Evolutionary conservation across 176 grass and related monocot genomes (phyloP), one percentile per base, ranked within the genome.

Genomic region (Elaeis guineensis): DNA sequence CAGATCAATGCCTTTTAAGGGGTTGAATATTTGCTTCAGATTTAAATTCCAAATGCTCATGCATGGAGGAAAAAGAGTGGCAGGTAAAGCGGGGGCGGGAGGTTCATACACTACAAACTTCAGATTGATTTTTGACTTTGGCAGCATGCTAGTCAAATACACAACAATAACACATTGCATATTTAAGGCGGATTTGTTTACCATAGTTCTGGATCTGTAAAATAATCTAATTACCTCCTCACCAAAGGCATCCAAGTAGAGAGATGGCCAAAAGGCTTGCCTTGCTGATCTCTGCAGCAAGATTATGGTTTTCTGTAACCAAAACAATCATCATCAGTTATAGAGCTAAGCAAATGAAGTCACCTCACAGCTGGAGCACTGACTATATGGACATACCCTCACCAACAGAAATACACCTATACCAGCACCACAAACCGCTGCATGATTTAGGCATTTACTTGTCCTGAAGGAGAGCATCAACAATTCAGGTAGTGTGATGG

Each of bases 391-490:
- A 20, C 78, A 57, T 95, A 99, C 94, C 88, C 94, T 80, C 62
- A 99, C 87, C 70, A 99, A 78, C 73, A 99, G 79, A 71, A 99
- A 99, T 78, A 98, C 84, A 65, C 88, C 85, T 39, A 99, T 67
- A 67, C 94, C 85, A 69, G 94, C 94, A 70, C 94, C 88, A 77
- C 94, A 99, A 52, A 82, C 79, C 17, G 64, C 29, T 4, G 85
- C 88, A 72, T 99, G 94, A 74, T 77, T 83, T 62, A 83, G 77
- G 70, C 94, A 99, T 79, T 83, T 99, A 53, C 85, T 79, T 62
- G 55, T 22, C 79, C 94, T 99, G 65, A 48, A 85, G 54, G 1
- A 12, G 22, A n/a, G 64, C 28, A 64, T 29, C 28, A 58, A 83
- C 28, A 76, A 70, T 66, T 67, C 35, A 62, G 25, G 0, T 25